These are phyloP conservation scores for Pseudotsuga menziesii DNA, from an alignment of 75 land plant species.

Conservation along the genomic window DNA sequence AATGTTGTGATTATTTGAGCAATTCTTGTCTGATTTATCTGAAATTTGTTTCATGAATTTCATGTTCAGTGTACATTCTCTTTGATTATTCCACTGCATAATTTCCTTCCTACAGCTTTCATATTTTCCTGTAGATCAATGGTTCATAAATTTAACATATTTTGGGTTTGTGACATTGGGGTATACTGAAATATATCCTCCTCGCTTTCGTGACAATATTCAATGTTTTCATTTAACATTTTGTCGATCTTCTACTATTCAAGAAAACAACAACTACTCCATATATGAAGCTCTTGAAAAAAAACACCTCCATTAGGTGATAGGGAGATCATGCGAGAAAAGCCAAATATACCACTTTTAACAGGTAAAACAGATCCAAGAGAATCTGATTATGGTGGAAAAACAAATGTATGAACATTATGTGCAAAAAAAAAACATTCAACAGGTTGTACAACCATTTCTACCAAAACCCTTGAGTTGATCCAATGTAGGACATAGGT, in stretches of 20 bases:
- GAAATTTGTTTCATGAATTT: too few relatives aligned
- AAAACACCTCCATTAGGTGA: constrained; percentile 70
- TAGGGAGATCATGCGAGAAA: constrained; percentile 66
- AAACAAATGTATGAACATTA: constrained; percentile 49
- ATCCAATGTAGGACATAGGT: constrained; percentile 33
- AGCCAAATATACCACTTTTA: constrained; percentile 67
- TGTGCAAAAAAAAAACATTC: constrained; percentile 60
- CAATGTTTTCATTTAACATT: constrained; percentile 38
- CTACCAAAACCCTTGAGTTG: constrained; percentile 30
- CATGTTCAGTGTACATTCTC: too few relatives aligned
- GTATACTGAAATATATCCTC: constrained; percentile 15
- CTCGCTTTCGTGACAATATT: constrained; percentile 31
- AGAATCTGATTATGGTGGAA: constrained; percentile 11
- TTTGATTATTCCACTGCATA: too few relatives aligned
- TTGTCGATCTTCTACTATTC: constrained; percentile 33
- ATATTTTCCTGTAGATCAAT: too few relatives aligned
- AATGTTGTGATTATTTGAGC: too few relatives aligned
- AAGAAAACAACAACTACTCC: constrained; percentile 58
- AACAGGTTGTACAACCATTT: constrained; percentile 49
- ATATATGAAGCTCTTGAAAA: constrained; percentile 52
- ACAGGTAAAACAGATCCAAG: not conserved
- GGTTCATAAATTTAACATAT: too few relatives aligned
- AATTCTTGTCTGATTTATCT: too few relatives aligned
- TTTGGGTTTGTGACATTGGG: too few relatives aligned
- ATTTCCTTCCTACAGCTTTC: too few relatives aligned